phyloP scores from a whole-genome alignment of 176 grass and related monocot species.

The Oryza rufipogon region DNA sequence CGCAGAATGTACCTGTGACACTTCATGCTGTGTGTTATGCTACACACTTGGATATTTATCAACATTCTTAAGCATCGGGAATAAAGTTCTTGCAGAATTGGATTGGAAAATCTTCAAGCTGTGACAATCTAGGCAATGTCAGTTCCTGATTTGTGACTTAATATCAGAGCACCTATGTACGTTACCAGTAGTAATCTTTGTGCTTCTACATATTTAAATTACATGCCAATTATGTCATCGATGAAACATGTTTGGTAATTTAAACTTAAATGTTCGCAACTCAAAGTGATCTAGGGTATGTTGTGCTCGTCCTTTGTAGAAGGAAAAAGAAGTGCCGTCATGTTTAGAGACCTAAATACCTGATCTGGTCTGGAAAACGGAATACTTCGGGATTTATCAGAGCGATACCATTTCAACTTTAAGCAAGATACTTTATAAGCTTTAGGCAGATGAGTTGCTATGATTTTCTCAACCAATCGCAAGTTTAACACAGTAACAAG shows the following conservation, averaged over 20 bases:
- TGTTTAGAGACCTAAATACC: not conserved
- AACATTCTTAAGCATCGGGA: conserved; percentile 3
- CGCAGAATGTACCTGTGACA: conserved; percentile 13
- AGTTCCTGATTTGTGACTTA: not conserved
- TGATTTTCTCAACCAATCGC: conserved; percentile 17
- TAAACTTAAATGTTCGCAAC: not conserved
- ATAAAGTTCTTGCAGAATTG: not conserved
- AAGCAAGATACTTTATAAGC: not conserved
- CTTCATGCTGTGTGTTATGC: conserved; percentile 6
- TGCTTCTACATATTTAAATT: not conserved
- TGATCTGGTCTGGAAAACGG: not conserved
- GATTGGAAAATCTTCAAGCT: too few relatives aligned
- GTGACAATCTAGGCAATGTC: too few relatives aligned
- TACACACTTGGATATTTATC: conserved; percentile 20
- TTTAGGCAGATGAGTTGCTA: conserved; percentile 3
- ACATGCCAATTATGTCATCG: not conserved
- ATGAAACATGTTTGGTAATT: conserved; percentile 1
- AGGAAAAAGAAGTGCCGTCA: not conserved
- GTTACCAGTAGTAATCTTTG: not conserved
- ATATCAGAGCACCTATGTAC: not conserved
- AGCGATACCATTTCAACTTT: not conserved
- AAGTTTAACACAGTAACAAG: conserved; percentile 20
- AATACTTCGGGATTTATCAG: not conserved
- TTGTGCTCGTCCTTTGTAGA: not conserved
- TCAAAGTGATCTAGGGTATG: not conserved